Conservation (phyloP, 2,329 filamentous ascomycete genomes). For the Colletotrichum liaoningense region DNA sequence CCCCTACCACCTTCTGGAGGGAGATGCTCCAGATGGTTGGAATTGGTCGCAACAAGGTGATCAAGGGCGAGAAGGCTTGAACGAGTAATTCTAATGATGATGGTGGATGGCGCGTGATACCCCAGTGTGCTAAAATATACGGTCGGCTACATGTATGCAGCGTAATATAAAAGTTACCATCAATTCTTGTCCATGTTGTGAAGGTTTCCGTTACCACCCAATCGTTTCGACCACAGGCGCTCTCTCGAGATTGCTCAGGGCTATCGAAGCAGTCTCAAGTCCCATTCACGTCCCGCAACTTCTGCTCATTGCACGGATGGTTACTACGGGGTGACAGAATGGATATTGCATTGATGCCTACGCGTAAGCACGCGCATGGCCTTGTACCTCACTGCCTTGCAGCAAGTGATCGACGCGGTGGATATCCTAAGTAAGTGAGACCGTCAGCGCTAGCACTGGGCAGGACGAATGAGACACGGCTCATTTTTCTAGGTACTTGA, state of each 20-base stretch:
- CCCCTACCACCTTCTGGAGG: conserved; percentile 65
- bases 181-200: not conserved
- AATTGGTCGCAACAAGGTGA: conserved; percentile 43
- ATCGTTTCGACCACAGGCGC: not conserved
- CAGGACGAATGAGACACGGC: no score
- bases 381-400: no score
- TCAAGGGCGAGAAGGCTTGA: conserved; percentile 36
- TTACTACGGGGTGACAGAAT: no score
- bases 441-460: no score
- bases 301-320: no score
- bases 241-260: not conserved
- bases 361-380: no score
- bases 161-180: not conserved
- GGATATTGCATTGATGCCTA: no score
- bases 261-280: no score
- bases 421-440: no score
- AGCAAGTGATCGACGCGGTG: no score
- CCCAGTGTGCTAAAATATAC: conserved; percentile 3
- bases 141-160: not conserved
- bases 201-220: not conserved
- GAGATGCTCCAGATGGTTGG: conserved; percentile 63
- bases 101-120: conserved; percentile 5
- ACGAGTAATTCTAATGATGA: not conserved
- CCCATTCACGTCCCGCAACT: no score
- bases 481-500: no score